Conservation (phyloP, 148 eudicot genomes). For the Linanthus parryae region DNA sequence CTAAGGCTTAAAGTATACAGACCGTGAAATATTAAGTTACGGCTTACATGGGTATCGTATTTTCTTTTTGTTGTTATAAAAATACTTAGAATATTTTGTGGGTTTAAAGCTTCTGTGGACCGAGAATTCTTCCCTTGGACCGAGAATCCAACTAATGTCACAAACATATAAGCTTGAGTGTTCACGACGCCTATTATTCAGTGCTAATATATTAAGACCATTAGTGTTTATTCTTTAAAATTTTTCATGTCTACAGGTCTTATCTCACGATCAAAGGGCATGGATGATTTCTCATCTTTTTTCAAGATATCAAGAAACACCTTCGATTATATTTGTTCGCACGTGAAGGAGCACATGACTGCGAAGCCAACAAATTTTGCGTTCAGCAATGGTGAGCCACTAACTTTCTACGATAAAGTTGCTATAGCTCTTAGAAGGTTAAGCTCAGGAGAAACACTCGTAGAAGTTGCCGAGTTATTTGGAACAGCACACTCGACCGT, state of each 20-base stretch:
- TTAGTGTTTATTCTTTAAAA: too few species aligned
- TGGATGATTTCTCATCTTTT: slow-evolving; percentile 44
- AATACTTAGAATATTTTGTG: too few species aligned
- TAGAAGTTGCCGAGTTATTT: slow-evolving; percentile 56
- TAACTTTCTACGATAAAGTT: slow-evolving; percentile 65
- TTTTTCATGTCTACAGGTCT: slow-evolving; percentile 43
- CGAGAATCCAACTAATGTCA: too few species aligned
- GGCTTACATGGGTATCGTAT: too few species aligned
- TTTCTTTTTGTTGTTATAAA: too few species aligned
- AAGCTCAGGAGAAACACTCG: slow-evolving; percentile 69
- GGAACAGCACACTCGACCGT: slow-evolving; percentile 75
- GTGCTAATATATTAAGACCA: too few species aligned
- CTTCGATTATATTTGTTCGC: slow-evolving; percentile 71
- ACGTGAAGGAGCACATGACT: slow-evolving; percentile 53
- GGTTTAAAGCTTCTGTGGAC: too few species aligned
- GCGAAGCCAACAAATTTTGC: slow-evolving; percentile 48
- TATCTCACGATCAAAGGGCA: slow-evolving; percentile 34
- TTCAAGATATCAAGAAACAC: slow-evolving; percentile 75
- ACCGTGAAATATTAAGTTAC: too few species aligned
- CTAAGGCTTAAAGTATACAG: too few species aligned
- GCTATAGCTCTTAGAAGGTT: slow-evolving; percentile 83
- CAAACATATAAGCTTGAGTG: too few species aligned
- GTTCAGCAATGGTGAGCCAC: slow-evolving; percentile 48
- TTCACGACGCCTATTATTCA: too few species aligned
- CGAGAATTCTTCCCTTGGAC: too few species aligned